These are phyloP conservation scores for Pseudocercospora fuligena DNA, from an alignment of 2,329 filamentous ascomycete genomes.

Conservation along the genomic window DNA sequence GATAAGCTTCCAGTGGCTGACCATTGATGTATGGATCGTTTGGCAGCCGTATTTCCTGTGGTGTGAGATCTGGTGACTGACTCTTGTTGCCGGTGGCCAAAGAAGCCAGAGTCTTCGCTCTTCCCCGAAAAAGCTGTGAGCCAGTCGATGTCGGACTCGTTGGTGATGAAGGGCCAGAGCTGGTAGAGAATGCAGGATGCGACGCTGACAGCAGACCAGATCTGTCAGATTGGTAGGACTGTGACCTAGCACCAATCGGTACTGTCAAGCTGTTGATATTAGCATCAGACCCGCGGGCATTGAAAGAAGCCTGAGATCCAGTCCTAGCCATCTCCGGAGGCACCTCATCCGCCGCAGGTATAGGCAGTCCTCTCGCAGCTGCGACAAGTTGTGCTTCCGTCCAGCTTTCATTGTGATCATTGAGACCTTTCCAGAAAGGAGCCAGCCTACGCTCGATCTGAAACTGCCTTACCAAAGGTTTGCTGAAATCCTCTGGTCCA, in stretches of 20 bases:
- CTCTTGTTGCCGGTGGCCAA: slow-evolving; percentile 74
- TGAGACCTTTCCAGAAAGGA: slow-evolving; percentile 92
- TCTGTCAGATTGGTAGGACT: slow-evolving; percentile 77
- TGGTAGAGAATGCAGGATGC: slow-evolving; percentile 62
- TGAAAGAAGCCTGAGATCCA: slow-evolving; percentile 39
- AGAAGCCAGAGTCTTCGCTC: slow-evolving; percentile 87
- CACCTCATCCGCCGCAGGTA: slow-evolving; percentile 83
- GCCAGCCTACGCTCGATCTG: slow-evolving; percentile 95
- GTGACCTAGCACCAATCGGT: slow-evolving; percentile 75
- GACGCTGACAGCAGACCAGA: slow-evolving; percentile 64
- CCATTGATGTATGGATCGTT: slow-evolving; percentile 89
- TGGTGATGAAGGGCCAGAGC: slow-evolving; percentile 48
- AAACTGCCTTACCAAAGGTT: slow-evolving; percentile 82
- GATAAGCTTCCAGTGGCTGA: slow-evolving; percentile 86
- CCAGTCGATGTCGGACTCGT: slow-evolving; percentile 49
- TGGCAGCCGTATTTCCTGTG: slow-evolving; percentile 78
- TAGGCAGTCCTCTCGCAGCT: slow-evolving; percentile 79
- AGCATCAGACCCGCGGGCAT: slow-evolving; percentile 59
- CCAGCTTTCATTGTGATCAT: slow-evolving; percentile 88
- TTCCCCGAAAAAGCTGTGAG: slow-evolving; percentile 71
- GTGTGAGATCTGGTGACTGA: slow-evolving; percentile 69
- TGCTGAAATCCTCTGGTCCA: slow-evolving; percentile 90
- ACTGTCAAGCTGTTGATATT: slow-evolving; percentile 76
- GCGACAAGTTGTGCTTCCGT: slow-evolving; percentile 94
- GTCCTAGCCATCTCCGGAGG: slow-evolving; percentile 69